phyloP scores from a whole-genome alignment of 176 grass and related monocot genomes.

The Lolium perenne region DNA sequence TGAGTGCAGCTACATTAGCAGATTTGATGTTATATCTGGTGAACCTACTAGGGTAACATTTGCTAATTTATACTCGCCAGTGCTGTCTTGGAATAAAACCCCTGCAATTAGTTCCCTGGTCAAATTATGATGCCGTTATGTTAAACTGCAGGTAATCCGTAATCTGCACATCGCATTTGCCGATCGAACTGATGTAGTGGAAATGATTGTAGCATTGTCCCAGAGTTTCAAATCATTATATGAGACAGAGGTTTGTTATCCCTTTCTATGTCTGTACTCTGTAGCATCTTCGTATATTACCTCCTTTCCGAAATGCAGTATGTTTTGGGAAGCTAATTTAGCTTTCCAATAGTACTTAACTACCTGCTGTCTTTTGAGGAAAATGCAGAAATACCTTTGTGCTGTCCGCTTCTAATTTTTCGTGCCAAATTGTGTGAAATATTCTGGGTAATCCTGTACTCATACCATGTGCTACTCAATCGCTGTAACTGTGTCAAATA shows the following conservation, averaged over 20 bases:
- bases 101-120: slow-evolving; percentile 21
- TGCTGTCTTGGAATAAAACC: slow-evolving; percentile 17
- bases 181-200: slow-evolving; percentile 71
- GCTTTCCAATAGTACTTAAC: too few species aligned
- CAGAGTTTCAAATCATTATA: slow-evolving; percentile 81
- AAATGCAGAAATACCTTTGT: background rate
- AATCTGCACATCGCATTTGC: slow-evolving; percentile 77
- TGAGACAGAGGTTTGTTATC: slow-evolving; percentile 70
- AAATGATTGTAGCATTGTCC: slow-evolving; percentile 69
- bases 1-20: slow-evolving; percentile 16
- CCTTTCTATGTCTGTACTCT: slow-evolving; percentile 1
- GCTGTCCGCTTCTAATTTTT: background rate
- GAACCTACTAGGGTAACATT: slow-evolving; percentile 4
- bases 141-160: slow-evolving; percentile 70
- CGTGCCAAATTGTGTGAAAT: background rate
- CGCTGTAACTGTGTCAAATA: background rate
- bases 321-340: too few species aligned
- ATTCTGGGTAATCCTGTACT: background rate
- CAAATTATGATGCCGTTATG: slow-evolving; percentile 41
- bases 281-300: background rate
- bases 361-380: too few species aligned
- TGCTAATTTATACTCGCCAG: background rate
- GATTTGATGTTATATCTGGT: slow-evolving; percentile 13
- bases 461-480: slow-evolving; percentile 1
- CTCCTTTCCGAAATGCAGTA: too few species aligned